phyloP scores from a whole-genome alignment of 768 basidiomycete species.

The Lactarius deliciosus region DNA sequence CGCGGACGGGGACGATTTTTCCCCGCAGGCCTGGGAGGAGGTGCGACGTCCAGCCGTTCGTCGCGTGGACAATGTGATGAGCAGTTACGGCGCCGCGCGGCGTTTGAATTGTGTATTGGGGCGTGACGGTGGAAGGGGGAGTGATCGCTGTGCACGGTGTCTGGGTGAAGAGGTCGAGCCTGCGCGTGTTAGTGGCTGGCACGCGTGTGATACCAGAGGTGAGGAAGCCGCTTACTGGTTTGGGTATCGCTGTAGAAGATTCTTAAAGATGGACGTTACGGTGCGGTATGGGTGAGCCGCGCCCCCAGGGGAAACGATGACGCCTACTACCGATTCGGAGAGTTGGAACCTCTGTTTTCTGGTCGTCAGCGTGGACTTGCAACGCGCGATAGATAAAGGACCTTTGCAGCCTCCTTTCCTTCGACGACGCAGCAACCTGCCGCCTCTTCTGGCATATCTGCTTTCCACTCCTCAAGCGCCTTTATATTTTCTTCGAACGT shows the following conservation, averaged over 20 bases:
- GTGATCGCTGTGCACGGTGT: slow-evolving; percentile 60
- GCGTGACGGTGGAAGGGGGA: slow-evolving; percentile 32
- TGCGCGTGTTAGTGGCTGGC: slow-evolving; percentile 32
- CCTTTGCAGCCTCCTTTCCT: slow-evolving; percentile 39
- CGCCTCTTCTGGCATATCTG: slow-evolving; percentile 53
- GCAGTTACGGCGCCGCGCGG: slow-evolving; percentile 57
- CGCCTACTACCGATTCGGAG: slow-evolving; percentile 46
- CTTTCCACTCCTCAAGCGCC: slow-evolving; percentile 45
- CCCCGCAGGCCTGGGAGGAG: slow-evolving; percentile 61
- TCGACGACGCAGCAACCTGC: slow-evolving; percentile 34
- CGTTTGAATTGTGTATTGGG: slow-evolving; percentile 57
- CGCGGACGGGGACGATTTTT: slow-evolving; percentile 61
- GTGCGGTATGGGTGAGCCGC: slow-evolving; percentile 71
- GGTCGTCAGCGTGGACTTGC: background rate
- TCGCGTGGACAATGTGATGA: slow-evolving; percentile 74
- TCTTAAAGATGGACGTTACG: slow-evolving; percentile 56
- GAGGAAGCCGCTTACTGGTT: slow-evolving; percentile 41
- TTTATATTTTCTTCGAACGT: slow-evolving; percentile 46
- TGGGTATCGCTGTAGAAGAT: slow-evolving; percentile 51
- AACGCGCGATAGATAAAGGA: slow-evolving; percentile 29
- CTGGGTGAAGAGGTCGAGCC: slow-evolving; percentile 58
- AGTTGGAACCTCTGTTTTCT: slow-evolving; percentile 50
- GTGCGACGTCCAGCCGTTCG: slow-evolving; percentile 79
- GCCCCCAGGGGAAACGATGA: slow-evolving; percentile 54
- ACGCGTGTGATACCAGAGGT: background rate